Conservation (phyloP, 805 yeast genomes). For the Cyberlindnera euphorbiiphila region DNA sequence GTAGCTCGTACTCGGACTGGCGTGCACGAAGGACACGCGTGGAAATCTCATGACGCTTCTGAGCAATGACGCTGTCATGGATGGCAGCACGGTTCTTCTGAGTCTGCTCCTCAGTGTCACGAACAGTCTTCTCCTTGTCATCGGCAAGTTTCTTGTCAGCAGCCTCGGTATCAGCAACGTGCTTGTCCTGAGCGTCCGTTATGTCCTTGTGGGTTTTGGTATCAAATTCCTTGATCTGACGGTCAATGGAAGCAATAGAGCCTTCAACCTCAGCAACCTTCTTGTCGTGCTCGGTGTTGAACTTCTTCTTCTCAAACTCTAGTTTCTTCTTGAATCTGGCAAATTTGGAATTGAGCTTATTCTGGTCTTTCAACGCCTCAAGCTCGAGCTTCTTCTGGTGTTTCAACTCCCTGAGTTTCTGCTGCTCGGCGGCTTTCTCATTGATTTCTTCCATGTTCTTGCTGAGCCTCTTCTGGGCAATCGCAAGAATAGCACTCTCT, state of each 20-base stretch:
- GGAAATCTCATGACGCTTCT: conserved; percentile 23
- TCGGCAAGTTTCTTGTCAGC: conserved; percentile 22
- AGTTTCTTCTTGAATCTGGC: conserved; percentile 27
- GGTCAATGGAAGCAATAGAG: conserved; percentile 20
- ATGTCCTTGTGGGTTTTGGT: conserved; percentile 23
- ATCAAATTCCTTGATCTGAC: conserved; percentile 22
- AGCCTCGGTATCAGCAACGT: conserved; percentile 11
- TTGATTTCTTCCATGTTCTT: conserved; percentile 22
- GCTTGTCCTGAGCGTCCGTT: conserved; percentile 15
- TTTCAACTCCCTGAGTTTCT: conserved; percentile 22
- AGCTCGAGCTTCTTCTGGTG: conserved; percentile 26
- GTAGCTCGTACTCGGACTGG: conserved; percentile 25
- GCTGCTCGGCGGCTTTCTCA: conserved; percentile 25
- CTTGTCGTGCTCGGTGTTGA: conserved; percentile 17
- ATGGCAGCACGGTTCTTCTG: conserved; percentile 18
- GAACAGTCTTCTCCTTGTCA: conserved; percentile 17
- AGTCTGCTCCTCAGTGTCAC: conserved; percentile 18
- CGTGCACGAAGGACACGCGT: conserved; percentile 27
- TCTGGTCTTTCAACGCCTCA: conserved; percentile 25
- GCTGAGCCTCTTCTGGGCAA: conserved; percentile 25
- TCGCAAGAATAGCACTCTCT: conserved; percentile 25
- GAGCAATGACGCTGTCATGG: conserved; percentile 20
- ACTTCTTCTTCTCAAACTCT: conserved; percentile 22
- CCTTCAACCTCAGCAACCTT: conserved; percentile 22
- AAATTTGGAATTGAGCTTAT: conserved; percentile 24